Percentiles rank a stretch among this genome's conserved stretches.
phyloP scores from a whole-genome alignment of 2,329 filamentous ascomycete species.

The Zasmidium citrigriseum region DNA sequence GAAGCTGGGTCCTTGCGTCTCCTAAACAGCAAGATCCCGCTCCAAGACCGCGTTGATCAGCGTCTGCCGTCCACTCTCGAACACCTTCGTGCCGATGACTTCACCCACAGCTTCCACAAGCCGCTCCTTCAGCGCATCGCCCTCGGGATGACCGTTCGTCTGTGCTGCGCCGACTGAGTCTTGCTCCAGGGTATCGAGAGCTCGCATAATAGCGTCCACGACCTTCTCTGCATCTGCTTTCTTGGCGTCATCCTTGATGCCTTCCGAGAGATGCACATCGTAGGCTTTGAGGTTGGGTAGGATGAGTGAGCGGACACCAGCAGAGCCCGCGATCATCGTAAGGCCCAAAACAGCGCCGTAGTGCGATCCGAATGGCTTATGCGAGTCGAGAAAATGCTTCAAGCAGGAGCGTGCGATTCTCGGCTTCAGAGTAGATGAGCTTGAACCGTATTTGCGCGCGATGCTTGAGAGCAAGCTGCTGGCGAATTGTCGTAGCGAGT shows the following conservation, averaged over 20 bases:
- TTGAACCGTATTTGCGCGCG: conserved; percentile 75
- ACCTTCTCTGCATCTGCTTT: conserved; percentile 63
- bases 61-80: conserved; percentile 39
- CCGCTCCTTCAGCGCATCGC: conserved; percentile 42
- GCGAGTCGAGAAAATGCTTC: conserved; percentile 86
- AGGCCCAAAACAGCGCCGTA: conserved; percentile 87
- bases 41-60: conserved; percentile 43
- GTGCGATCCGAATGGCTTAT: conserved; percentile 78
- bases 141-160: conserved; percentile 44
- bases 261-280: conserved; percentile 61
- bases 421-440: conserved; percentile 79
- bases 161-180: conserved; percentile 35
- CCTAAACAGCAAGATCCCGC: conserved; percentile 30
- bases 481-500: conserved; percentile 79
- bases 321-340: conserved; percentile 70
- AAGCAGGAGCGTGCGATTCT: conserved; percentile 91
- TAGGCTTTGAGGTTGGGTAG: conserved; percentile 67
- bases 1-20: neutral
- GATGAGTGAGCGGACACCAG: conserved; percentile 64
- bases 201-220: conserved; percentile 57
- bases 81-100: conserved; percentile 42
- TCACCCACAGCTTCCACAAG: conserved; percentile 48
- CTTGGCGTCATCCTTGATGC: conserved; percentile 55
- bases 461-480: conserved; percentile 80
- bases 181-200: conserved; percentile 56